Conservation (phyloP, 176 grass and related monocot genomes). For the Tillandsia leiboldiana region DNA sequence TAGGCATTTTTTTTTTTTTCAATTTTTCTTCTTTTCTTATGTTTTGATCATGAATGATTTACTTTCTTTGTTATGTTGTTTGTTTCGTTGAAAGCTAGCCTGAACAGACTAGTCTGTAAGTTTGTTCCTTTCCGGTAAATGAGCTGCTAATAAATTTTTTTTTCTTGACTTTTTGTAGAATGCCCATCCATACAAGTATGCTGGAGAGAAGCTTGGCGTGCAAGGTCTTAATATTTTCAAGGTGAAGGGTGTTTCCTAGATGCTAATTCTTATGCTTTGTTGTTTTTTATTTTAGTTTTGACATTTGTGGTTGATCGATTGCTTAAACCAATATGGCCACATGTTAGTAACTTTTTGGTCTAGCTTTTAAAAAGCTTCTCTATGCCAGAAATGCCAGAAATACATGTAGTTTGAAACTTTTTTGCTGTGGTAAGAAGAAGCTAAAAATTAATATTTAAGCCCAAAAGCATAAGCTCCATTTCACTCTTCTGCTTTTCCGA, state of each 20-base stretch:
- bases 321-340: too few species aligned
- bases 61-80: background rate
- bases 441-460: too few species aligned
- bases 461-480: too few species aligned
- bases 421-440: too few species aligned
- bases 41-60: background rate
- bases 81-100: background rate
- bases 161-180: slow-evolving; percentile 43
- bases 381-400: too few species aligned
- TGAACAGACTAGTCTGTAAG: background rate
- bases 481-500: too few species aligned
- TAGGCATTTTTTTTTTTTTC: too few species aligned
- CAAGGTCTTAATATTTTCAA: slow-evolving; percentile 89
- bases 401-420: too few species aligned
- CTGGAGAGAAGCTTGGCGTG: slow-evolving; percentile 87
- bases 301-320: background rate
- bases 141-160: background rate
- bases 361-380: too few species aligned
- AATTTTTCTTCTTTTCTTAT: too few species aligned
- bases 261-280: background rate
- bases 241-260: slow-evolving; percentile 22
- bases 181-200: slow-evolving; percentile 87
- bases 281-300: background rate
- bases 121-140: background rate
- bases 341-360: too few species aligned